A percentile compares a stretch with the other conserved stretches of the same genome.
These are phyloP conservation scores for Peronospora belbahrii DNA, from an alignment of 352 stramenopile genomes.

Conservation along the genomic window DNA sequence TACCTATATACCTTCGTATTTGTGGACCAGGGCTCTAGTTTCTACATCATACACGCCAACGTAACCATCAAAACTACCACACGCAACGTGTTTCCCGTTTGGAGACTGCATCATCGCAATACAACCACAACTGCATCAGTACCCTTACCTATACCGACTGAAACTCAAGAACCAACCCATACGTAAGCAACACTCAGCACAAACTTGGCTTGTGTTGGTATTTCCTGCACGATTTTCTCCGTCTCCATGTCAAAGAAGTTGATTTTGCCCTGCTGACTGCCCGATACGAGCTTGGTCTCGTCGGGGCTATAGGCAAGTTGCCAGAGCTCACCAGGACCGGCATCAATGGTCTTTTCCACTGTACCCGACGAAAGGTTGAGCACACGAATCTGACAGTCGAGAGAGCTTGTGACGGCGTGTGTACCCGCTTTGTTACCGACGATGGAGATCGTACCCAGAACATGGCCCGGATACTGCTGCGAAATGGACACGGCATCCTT, in stretches of 20 bases:
- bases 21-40: slow-evolving; percentile 68
- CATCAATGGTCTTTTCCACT: slow-evolving; percentile 81
- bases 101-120: slow-evolving; percentile 37
- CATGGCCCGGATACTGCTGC: slow-evolving; percentile 78
- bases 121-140: slow-evolving; percentile 3
- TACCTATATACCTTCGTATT: slow-evolving; percentile 59
- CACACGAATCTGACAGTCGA: slow-evolving; percentile 80
- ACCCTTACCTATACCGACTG: neutral
- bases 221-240: slow-evolving; percentile 74
- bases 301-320: slow-evolving; percentile 79
- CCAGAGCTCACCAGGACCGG: slow-evolving; percentile 82
- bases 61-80: slow-evolving; percentile 71
- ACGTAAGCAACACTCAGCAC: slow-evolving; percentile 73
- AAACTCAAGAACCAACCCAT: slow-evolving; percentile 13
- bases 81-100: slow-evolving; percentile 77
- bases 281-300: slow-evolving; percentile 72
- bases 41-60: slow-evolving; percentile 84
- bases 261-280: slow-evolving; percentile 82
- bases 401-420: slow-evolving; percentile 67
- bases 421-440: slow-evolving; percentile 73
- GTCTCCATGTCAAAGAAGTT: slow-evolving; percentile 79
- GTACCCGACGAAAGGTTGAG: slow-evolving; percentile 62
- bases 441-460: slow-evolving; percentile 81
- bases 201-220: slow-evolving; percentile 64
- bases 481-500: slow-evolving; percentile 64